Evolutionary conservation across 164 flowering plant species (phyloP).

Genomic region (Aristolochia contorta): DNA sequence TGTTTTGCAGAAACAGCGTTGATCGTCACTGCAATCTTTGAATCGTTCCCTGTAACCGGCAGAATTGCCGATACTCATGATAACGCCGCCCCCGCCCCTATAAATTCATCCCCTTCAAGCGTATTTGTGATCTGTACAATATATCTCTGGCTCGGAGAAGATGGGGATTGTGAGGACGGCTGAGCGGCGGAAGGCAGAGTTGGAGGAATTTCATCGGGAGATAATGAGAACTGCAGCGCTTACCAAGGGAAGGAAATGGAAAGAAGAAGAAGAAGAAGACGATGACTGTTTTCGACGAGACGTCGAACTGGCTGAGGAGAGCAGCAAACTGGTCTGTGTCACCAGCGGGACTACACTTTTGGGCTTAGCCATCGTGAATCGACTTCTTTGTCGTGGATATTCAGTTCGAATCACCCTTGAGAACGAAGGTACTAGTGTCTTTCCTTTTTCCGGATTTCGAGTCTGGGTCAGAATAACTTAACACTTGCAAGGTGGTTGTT

Average conservation of each 20-base stretch:
- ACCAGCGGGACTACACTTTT: slow-evolving; percentile 70
- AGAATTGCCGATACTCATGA: no score
- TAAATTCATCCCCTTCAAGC: no score
- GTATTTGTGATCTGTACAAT: no score
- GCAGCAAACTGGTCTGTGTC: slow-evolving; percentile 47
- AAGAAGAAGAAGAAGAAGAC: slow-evolving; percentile 7
- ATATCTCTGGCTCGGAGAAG: no score
- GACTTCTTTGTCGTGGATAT: slow-evolving; percentile 48
- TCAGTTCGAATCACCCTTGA: slow-evolving; percentile 57
- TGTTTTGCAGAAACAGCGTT: no score
- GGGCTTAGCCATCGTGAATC: slow-evolving; percentile 56
- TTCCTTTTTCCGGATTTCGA: neutral
- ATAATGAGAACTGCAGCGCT: slow-evolving; percentile 9
- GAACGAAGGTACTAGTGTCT: slow-evolving; percentile 34
- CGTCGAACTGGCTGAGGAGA: slow-evolving; percentile 12
- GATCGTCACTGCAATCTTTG: no score
- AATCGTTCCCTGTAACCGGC: no score
- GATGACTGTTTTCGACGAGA: neutral
- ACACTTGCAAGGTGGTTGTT: no score
- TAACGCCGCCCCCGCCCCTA: no score
- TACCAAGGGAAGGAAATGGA: slow-evolving; percentile 2
- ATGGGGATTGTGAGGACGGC: slow-evolving; percentile 40
- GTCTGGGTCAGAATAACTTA: no score
- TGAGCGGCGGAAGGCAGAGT: slow-evolving; percentile 26
- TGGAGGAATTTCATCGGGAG: slow-evolving; percentile 36